Evolutionary conservation across 257 asterid genomes (phyloP).

Genomic region (Solanum piurae): DNA sequence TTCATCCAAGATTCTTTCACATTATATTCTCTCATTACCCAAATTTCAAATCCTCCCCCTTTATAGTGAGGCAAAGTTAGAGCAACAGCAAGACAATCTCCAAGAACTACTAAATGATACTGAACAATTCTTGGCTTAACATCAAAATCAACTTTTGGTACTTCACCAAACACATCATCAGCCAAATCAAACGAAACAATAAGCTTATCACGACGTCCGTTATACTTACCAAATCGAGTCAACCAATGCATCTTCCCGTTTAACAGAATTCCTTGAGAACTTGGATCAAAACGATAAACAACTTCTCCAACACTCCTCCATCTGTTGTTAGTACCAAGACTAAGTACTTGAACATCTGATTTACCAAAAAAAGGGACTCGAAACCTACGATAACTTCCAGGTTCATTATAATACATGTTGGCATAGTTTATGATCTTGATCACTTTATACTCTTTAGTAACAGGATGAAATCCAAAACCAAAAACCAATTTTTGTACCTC

Average conservation of each 20-base stretch:
- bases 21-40: conserved; percentile 20
- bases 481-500: conserved; percentile 5
- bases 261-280: neutral
- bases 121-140: neutral
- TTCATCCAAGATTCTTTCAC: conserved; percentile 15
- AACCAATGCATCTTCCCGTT: neutral
- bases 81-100: conserved; percentile 15
- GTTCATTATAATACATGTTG: conserved; percentile 5
- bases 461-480: conserved; percentile 19
- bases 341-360: conserved; percentile 24
- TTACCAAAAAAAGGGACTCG: neutral
- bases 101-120: conserved; percentile 17
- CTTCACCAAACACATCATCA: conserved; percentile 7
- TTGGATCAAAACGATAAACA: neutral
- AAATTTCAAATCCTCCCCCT: conserved; percentile 4
- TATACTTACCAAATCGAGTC: neutral
- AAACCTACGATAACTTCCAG: neutral
- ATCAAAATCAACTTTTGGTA: neutral
- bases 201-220: neutral
- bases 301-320: conserved; percentile 10
- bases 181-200: conserved; percentile 18
- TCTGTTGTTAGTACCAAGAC: neutral
- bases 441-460: conserved; percentile 27
- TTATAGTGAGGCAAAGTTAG: neutral
- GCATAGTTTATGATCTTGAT: conserved; percentile 23